Evolutionary conservation across 306 rosid species (phyloP).

Genomic region (Potentilla sterilis): DNA sequence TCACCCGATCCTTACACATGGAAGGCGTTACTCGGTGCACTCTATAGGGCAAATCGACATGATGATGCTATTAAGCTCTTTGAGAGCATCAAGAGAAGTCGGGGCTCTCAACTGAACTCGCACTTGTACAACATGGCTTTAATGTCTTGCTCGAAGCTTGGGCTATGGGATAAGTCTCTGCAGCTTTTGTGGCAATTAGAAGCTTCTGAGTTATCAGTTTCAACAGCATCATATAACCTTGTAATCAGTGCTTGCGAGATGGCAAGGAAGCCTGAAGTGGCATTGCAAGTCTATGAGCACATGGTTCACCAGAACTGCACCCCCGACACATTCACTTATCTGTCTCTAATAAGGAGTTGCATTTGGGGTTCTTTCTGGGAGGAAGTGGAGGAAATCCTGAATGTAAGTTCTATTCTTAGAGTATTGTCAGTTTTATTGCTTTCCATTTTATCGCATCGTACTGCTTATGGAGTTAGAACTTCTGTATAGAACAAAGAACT

Average conservation of each 20-base stretch:
- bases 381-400: conserved; percentile 63
- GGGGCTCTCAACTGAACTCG: conserved; percentile 33
- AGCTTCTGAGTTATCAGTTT: conserved; percentile 45
- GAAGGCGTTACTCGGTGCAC: conserved; percentile 62
- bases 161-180: conserved; percentile 69
- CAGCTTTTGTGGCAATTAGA: conserved; percentile 88
- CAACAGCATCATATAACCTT: conserved; percentile 65
- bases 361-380: conserved; percentile 71
- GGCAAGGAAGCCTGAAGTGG: conserved; percentile 68
- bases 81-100: conserved; percentile 45
- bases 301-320: conserved; percentile 67
- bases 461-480: neutral
- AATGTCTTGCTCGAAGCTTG: conserved; percentile 76
- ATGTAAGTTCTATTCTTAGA: conserved; percentile 39
- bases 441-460: neutral
- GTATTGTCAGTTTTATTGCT: neutral
- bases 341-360: conserved; percentile 68
- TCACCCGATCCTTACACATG: conserved; percentile 74
- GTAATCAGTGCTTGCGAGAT: conserved; percentile 71
- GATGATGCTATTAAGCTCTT: conserved; percentile 61
- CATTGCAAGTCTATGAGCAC: conserved; percentile 81
- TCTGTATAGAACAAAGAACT: neutral
- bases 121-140: conserved; percentile 69
- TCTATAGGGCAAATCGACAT: conserved; percentile 51
- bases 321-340: conserved; percentile 64